A percentile compares a stretch with the other conserved stretches of the same genome.
Conservation (phyloP, 2,329 filamentous ascomycete species). For the Teratosphaeria epicoccoides region DNA sequence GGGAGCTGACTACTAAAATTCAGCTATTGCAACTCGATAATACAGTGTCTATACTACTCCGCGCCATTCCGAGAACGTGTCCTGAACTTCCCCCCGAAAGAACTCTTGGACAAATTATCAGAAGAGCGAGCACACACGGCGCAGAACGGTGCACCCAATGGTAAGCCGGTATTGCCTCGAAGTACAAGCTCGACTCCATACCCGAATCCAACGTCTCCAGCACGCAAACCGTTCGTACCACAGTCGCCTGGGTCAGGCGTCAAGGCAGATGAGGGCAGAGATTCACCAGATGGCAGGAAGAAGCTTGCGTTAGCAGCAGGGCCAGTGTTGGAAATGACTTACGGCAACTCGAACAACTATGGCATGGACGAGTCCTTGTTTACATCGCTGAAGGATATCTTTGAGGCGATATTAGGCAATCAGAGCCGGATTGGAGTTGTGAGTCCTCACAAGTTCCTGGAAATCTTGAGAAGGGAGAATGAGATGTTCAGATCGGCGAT, state of each 20-base stretch:
- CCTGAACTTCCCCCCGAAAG: conserved; percentile 72
- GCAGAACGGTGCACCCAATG: conserved; percentile 9
- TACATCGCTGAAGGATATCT: conserved; percentile 90
- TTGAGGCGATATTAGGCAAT: conserved; percentile 76
- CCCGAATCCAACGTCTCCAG: conserved; percentile 23
- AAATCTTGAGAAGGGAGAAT: conserved; percentile 87
- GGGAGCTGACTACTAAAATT: not conserved
- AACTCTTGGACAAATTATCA: conserved; percentile 55
- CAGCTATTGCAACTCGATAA: conserved; percentile 97
- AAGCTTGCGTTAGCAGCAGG: conserved; percentile 84
- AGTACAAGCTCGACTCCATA: conserved; percentile 29
- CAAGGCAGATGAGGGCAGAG: conserved; percentile 83
- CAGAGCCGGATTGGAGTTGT: conserved; percentile 76
- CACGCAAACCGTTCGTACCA: conserved; percentile 42
- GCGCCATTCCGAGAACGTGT: conserved; percentile 88
- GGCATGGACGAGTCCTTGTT: conserved; percentile 94
- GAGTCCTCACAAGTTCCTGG: conserved; percentile 83
- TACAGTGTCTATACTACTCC: conserved; percentile 95
- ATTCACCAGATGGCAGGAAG: conserved; percentile 96
- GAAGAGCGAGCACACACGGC: not conserved
- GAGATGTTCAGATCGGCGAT: conserved; percentile 96
- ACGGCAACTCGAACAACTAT: conserved; percentile 69
- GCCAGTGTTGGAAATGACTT: conserved; percentile 73
- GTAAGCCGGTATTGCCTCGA: conserved; percentile 21
- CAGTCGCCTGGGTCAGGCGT: conserved; percentile 43